A percentile compares a stretch with the other conserved stretches of the same genome.
These are phyloP conservation scores for Ustilago trichophora DNA, from an alignment of 1,284 basidiomycete species.

Conservation along the genomic window DNA sequence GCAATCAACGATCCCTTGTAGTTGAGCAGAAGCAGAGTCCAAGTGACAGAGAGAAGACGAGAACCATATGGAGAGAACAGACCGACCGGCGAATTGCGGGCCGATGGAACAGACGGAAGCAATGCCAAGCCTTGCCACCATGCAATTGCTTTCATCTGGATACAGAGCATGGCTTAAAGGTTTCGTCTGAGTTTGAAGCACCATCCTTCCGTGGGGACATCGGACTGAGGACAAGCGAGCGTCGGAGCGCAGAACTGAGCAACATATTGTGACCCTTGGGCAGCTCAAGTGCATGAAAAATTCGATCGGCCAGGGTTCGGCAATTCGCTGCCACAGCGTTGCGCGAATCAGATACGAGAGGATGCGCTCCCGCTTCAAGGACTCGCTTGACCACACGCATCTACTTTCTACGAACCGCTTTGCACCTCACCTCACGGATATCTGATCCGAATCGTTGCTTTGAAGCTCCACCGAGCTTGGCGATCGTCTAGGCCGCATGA, in stretches of 20 bases:
- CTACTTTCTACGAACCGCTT: too few species aligned
- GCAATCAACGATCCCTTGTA: too few species aligned
- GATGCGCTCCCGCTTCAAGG: too few species aligned
- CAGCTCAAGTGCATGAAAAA: slow-evolving; percentile 2
- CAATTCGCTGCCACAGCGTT: not conserved
- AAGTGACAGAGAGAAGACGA: too few species aligned
- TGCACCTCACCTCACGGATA: too few species aligned
- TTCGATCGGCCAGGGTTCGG: not conserved
- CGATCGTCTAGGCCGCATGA: not conserved
- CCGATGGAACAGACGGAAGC: not conserved
- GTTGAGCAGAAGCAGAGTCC: too few species aligned
- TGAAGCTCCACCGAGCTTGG: slow-evolving; percentile 3
- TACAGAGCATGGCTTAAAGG: too few species aligned
- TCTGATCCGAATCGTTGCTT: slow-evolving; percentile 1
- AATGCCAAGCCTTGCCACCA: not conserved
- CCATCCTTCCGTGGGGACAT: too few species aligned
- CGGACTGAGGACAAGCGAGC: not conserved
- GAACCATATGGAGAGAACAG: not conserved
- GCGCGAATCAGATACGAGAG: slow-evolving; percentile 1
- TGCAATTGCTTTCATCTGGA: too few species aligned
- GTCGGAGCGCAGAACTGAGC: slow-evolving; percentile 3
- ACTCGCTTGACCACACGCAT: too few species aligned
- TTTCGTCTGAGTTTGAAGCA: too few species aligned
- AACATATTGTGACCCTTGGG: not conserved
- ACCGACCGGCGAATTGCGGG: not conserved